These are phyloP conservation scores for Ophiocordyceps australis DNA, from an alignment of 2,329 filamentous ascomycete species.

Conservation along the genomic window DNA sequence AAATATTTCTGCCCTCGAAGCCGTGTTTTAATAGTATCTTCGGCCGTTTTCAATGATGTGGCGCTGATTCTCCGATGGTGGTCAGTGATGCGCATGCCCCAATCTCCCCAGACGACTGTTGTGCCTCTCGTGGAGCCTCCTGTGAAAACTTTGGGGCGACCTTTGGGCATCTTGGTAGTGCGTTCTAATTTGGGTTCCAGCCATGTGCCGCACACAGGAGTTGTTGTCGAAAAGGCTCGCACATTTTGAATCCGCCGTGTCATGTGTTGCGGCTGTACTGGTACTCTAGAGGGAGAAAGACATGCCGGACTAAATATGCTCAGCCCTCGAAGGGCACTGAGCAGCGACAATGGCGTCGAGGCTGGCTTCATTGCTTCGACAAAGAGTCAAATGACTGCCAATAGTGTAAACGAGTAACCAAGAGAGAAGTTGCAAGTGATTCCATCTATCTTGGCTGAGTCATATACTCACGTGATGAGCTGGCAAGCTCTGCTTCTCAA, in stretches of 20 bases:
- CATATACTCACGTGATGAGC: too few relatives aligned
- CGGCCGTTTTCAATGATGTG: constrained; percentile 70
- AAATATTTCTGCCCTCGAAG: constrained; percentile 84
- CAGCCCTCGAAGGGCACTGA: constrained; percentile 31
- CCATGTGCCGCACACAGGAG: constrained; percentile 48
- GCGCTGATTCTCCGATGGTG: constrained; percentile 84
- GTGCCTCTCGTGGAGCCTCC: constrained; percentile 86
- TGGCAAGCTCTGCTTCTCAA: too few relatives aligned
- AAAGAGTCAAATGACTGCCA: too few relatives aligned
- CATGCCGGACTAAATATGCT: constrained; percentile 22
- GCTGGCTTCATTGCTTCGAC: constrained; percentile 28
- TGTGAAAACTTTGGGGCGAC: constrained; percentile 70
- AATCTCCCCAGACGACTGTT: constrained; percentile 92
- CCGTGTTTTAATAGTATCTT: constrained; percentile 80
- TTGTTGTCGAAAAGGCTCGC: constrained; percentile 58
- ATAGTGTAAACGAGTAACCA: too few relatives aligned
- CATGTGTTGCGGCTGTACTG: constrained; percentile 12
- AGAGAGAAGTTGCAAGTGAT: too few relatives aligned
- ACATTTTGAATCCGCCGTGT: constrained; percentile 22
- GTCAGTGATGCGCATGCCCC: constrained; percentile 82
- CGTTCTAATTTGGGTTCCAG: constrained; percentile 59
- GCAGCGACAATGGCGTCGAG: constrained; percentile 22
- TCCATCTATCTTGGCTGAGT: too few relatives aligned
- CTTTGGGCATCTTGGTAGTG: constrained; percentile 83
- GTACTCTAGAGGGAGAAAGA: constrained; percentile 18